Evolutionary conservation across 441 rosid genomes (phyloP), one percentile per base, ranked within the genome.

Genomic region (Arabidopsis hybrid): DNA sequence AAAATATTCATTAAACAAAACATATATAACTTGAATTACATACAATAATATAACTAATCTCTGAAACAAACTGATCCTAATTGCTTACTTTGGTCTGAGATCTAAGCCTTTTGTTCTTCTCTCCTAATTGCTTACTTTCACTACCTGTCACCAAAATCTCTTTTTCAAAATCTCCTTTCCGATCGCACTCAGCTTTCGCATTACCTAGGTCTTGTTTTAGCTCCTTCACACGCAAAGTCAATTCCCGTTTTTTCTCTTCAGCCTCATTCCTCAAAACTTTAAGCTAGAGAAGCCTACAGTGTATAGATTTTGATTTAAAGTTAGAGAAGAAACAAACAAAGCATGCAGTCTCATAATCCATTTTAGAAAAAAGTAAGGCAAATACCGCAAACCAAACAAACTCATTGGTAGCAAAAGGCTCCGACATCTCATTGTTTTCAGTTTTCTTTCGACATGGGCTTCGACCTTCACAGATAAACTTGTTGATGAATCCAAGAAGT

Each of bases 331-430:
- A 73, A 32, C 17, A 56, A 71, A 47, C 17, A 51, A 56, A 26
- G 65, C 18, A 60, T 66, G 36, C 51, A 34, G 50, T 14, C 35
- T 8, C 51, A 69, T 4, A 55, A 17, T 61, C 78, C 14, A 11
- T 65, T 65, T 43, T 66, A 17, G 18, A 67, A 46, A 65, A 67
- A 18, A 47, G 74, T 42, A 67, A 46, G 72, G 60, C 32, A 68
- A 88, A 74, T 87, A 96, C 99, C 80, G 64, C 83, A 87, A 93
- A 93, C 99, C 99, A 96, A 81, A 86, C 87, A 53, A 91, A 82
- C 83, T 96, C 99, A 78, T 85, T 89, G 46, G 97, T 93, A 56
- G 99, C 97, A 81, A 93, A 88, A 63, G 95, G 81, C 79, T 86
- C 88, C 8, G 98, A 90, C 62, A 93, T 75, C 79, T 91, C 95